Conservation (phyloP, 2,329 filamentous ascomycete species). For the Coniochaeta sp. region DNA sequence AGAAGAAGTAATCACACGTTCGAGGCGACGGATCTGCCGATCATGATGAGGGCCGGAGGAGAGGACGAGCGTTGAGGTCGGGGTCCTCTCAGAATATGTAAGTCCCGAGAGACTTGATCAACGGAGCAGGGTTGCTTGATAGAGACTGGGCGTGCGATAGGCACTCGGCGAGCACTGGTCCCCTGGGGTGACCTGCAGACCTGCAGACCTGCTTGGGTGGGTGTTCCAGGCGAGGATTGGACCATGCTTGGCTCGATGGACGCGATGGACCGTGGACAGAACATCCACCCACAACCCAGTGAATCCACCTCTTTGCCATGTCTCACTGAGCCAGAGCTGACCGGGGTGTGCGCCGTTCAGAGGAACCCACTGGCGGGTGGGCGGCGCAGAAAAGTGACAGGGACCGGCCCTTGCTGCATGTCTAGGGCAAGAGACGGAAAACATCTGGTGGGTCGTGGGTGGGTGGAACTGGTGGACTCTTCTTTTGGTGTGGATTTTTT, state of each 20-base stretch:
- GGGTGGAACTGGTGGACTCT: slow-evolving; percentile 10
- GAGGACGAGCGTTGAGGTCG: slow-evolving; percentile 32
- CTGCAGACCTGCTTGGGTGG: no score
- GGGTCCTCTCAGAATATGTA: slow-evolving; percentile 41
- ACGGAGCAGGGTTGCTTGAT: slow-evolving; percentile 25
- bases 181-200: slow-evolving; percentile 14
- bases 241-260: slow-evolving; percentile 3
- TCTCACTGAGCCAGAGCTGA: neutral
- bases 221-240: slow-evolving; percentile 4
- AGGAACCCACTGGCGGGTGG: slow-evolving; percentile 10
- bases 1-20: slow-evolving; percentile 35
- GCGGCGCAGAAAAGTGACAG: slow-evolving; percentile 8
- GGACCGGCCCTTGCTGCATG: slow-evolving; percentile 25
- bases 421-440: slow-evolving; percentile 36
- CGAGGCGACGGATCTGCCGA: slow-evolving; percentile 41
- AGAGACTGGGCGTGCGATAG: slow-evolving; percentile 24
- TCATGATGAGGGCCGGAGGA: slow-evolving; percentile 31
- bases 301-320: slow-evolving; percentile 1
- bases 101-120: slow-evolving; percentile 34
- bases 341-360: no score
- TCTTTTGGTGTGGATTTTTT: slow-evolving; percentile 17
- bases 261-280: neutral
- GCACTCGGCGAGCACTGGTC: slow-evolving; percentile 18
- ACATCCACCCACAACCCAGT: slow-evolving; percentile 11
- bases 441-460: slow-evolving; percentile 31